A percentile compares a stretch with the other conserved stretches of the same genome.
phyloP scores from a whole-genome alignment of 352 stramenopile genomes.

The Phytophthora pisi region DNA sequence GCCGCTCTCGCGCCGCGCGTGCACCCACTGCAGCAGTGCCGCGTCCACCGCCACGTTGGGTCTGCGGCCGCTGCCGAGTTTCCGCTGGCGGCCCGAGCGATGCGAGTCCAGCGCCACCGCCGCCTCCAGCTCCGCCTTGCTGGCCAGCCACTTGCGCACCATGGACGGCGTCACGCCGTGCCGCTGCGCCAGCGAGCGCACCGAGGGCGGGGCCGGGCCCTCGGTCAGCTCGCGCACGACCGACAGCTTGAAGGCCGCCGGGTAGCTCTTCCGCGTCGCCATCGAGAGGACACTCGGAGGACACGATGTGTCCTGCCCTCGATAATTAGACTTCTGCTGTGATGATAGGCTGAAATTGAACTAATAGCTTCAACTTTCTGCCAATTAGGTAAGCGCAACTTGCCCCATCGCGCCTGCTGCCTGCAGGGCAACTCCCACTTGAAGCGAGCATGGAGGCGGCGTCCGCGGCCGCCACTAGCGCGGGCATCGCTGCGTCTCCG shows the following conservation, averaged over 20 bases:
- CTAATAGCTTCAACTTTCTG: not conserved
- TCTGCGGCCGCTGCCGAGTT: slow-evolving; percentile 33
- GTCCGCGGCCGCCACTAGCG: slow-evolving; percentile 8
- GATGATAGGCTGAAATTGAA: not conserved
- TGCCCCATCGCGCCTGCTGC: not conserved
- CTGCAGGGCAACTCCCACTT: slow-evolving; percentile 3
- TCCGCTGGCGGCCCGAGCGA: slow-evolving; percentile 18
- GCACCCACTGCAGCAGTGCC: slow-evolving; percentile 33
- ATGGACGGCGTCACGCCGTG: slow-evolving; percentile 39
- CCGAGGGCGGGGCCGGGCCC: slow-evolving; percentile 8
- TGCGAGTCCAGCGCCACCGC: slow-evolving; percentile 25
- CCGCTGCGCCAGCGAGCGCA: slow-evolving; percentile 26
- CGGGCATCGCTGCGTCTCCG: slow-evolving; percentile 11
- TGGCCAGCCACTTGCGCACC: slow-evolving; percentile 35
- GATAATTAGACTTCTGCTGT: too few relatives aligned
- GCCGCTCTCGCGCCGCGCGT: slow-evolving; percentile 13
- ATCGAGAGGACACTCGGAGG: slow-evolving; percentile 8
- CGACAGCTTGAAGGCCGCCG: slow-evolving; percentile 37
- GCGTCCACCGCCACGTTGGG: slow-evolving; percentile 29
- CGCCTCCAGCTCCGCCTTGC: slow-evolving; percentile 32
- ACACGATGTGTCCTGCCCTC: not conserved
- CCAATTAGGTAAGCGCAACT: slow-evolving; percentile 16
- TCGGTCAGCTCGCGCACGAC: slow-evolving; percentile 32
- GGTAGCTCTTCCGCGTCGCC: slow-evolving; percentile 32
- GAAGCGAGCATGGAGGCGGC: slow-evolving; percentile 29